Evolutionary conservation across 768 basidiomycete species (phyloP).

Genomic region (Tephrocybe rancida): DNA sequence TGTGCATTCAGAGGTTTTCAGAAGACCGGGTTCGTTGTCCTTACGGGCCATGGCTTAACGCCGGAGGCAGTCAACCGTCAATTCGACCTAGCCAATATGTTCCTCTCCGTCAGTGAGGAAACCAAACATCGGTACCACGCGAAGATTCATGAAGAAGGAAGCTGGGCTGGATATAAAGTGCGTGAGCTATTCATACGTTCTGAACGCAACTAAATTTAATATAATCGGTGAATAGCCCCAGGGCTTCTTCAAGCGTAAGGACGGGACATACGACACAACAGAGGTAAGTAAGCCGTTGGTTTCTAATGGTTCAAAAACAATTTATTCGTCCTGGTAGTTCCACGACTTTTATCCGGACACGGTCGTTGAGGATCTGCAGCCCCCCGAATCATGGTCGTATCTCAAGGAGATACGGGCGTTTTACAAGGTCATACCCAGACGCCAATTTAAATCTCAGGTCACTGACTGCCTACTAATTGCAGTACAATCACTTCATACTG

Average conservation of each 20-base stretch:
- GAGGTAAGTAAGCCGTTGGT: neutral
- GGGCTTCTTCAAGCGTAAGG: neutral
- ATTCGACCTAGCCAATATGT: neutral
- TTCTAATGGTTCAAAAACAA: neutral
- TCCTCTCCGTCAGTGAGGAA: neutral
- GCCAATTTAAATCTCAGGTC: neutral
- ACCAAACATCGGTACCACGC: neutral
- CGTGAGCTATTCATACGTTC: neutral
- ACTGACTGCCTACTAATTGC: neutral
- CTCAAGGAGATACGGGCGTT: neutral
- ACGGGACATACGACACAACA: neutral
- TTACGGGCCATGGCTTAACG: neutral
- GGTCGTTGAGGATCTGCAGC: neutral
- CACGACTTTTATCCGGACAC: conserved; percentile 3
- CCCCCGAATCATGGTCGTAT: neutral
- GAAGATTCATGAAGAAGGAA: neutral
- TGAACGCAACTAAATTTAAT: neutral
- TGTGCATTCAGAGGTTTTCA: neutral
- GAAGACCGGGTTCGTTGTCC: neutral
- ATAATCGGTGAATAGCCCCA: neutral
- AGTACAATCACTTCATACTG: neutral
- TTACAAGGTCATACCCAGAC: neutral
- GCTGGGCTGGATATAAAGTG: conserved; percentile 2
- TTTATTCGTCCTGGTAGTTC: neutral
- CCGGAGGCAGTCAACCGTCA: neutral